Evolutionary conservation across 1,284 basidiomycete genomes (phyloP), one percentile per base, ranked within the genome.

Genomic region (Ganoderma meredithae): DNA sequence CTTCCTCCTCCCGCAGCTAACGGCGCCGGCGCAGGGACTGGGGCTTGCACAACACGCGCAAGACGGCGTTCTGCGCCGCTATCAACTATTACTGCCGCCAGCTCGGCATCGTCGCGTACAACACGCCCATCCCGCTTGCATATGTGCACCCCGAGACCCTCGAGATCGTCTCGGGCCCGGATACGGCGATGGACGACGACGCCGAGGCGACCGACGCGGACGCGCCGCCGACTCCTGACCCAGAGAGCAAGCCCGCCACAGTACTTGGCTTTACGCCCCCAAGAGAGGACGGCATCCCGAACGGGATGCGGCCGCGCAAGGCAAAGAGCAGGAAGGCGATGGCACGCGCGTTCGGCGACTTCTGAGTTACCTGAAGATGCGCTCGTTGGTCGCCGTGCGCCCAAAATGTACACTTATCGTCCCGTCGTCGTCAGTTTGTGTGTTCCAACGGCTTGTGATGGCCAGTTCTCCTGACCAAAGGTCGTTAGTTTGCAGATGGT

Each of bases 11-110:
- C 8, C 40, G 31, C 53, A 56, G n/a, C n/a, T 52, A 27, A 33
- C 22, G 36, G 22, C 40, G 31, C 1, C 31, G 10, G 15, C 33
- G 15, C 25, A 69, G 78, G 80, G 89, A 93, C 76, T 93, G 91
- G 91, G 85, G 86, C 41, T 78, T 90, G 33, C 85, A 84, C 27
- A 81, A 82, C 66, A 78, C 84, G 22, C 86, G 91, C 60, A 87
- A 85, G 74, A 93, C 92, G 2, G 90, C 91, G 3, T 94, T 94
- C 82, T 87, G 92, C 74, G 90, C 90, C 6, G 92, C 92, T 1
- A 88, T 88, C 31, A 87, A 92, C 71, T 85, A 90, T 74, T 93
- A 90, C 77, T 89, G 86, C 73, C 84, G 82, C 63, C 86, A 91
- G 75, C 85, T 93, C 10, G 89, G 86, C 44, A 92, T 94, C 74